Conservation (phyloP, 1,284 basidiomycete genomes). For the Cronartium ribicola region DNA sequence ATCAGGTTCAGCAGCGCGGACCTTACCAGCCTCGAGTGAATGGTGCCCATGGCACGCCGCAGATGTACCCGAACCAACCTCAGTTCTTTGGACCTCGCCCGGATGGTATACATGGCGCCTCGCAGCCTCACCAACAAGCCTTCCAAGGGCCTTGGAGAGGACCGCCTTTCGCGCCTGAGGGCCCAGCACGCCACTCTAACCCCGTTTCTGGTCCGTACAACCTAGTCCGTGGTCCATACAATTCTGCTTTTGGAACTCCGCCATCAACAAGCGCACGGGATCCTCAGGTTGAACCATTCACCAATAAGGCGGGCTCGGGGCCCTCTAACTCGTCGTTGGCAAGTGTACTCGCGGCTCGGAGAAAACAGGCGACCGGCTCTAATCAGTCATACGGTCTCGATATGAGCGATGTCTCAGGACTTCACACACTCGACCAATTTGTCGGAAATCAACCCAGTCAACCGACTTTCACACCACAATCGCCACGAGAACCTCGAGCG, state of each 20-base stretch:
- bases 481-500: neutral
- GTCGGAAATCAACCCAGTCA: neutral
- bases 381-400: neutral
- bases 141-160: conserved; percentile 4
- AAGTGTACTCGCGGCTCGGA: conserved; percentile 4
- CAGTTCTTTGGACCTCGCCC: neutral
- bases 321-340: neutral
- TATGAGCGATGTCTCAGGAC: neutral
- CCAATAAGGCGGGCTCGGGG: neutral
- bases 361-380: neutral
- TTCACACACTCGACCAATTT: neutral
- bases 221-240: neutral
- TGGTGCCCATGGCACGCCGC: neutral
- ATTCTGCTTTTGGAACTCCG: neutral
- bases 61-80: neutral
- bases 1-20: neutral
- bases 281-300: neutral
- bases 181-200: no score
- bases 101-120: neutral
- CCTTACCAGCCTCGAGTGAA: neutral
- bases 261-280: neutral
- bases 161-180: neutral
- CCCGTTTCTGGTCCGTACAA: no score
- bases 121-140: neutral
- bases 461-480: neutral